Percentiles rank a stretch among this genome's conserved stretches.
Conservation (phyloP, 768 basidiomycete species). For the Astraeus odoratus region DNA sequence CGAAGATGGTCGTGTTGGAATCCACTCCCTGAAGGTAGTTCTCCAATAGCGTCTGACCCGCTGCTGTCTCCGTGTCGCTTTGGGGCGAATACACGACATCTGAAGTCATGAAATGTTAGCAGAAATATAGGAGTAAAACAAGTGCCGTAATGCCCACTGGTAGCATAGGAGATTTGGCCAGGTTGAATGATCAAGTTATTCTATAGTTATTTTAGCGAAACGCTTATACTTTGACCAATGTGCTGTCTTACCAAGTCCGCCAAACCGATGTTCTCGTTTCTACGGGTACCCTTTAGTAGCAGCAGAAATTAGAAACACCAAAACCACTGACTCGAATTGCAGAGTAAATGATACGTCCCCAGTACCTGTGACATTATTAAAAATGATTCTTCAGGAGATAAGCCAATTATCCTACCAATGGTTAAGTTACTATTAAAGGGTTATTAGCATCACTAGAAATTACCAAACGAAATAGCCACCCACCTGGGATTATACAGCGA, state of each 20-base stretch:
- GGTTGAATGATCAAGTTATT: slow-evolving; percentile 51
- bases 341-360: slow-evolving; percentile 60
- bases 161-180: slow-evolving; percentile 49
- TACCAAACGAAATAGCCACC: slow-evolving; percentile 5
- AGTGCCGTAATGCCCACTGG: slow-evolving; percentile 29
- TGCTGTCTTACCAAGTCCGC: slow-evolving; percentile 43
- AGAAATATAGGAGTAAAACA: background rate
- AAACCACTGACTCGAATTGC: slow-evolving; percentile 42
- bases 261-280: slow-evolving; percentile 47
- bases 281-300: slow-evolving; percentile 17
- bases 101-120: slow-evolving; percentile 11
- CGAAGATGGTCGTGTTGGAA: slow-evolving; percentile 48
- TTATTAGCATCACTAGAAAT: slow-evolving; percentile 1
- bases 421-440: slow-evolving; percentile 27
- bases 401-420: slow-evolving; percentile 23
- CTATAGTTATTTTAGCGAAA: slow-evolving; percentile 23
- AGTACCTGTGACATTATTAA: slow-evolving; percentile 43
- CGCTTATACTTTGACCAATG: background rate
- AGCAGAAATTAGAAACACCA: background rate
- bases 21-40: slow-evolving; percentile 63
- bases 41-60: slow-evolving; percentile 52
- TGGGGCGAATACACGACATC: slow-evolving; percentile 60
- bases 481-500: slow-evolving; percentile 62
- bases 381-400: background rate
- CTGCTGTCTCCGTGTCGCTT: slow-evolving; percentile 38